A percentile compares a stretch with the other conserved stretches of the same genome.
phyloP scores from a whole-genome alignment of 768 basidiomycete genomes.

The Hysterangium stoloniferum region DNA sequence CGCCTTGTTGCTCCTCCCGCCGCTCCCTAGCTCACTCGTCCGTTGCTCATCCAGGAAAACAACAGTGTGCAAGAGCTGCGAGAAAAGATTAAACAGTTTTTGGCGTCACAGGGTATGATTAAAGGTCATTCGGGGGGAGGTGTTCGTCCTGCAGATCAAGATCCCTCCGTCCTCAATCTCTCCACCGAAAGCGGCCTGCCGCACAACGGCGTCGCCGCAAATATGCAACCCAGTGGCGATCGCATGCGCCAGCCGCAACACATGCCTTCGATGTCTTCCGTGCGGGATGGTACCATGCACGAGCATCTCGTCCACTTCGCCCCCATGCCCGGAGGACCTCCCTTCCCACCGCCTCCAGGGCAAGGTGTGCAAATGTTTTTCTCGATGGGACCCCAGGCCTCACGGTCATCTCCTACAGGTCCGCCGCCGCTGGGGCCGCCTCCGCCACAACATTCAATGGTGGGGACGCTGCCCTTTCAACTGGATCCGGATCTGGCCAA shows the following conservation, averaged over 20 bases:
- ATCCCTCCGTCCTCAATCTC: constrained; percentile 40
- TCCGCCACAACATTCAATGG: constrained; percentile 22
- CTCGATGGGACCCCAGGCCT: constrained; percentile 1
- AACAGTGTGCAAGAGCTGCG: constrained; percentile 60
- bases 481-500: constrained; percentile 15
- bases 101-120: constrained; percentile 82
- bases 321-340: constrained; percentile 6
- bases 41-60: constrained; percentile 42
- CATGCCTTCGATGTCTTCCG: constrained; percentile 9
- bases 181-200: constrained; percentile 1
- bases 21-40: constrained; percentile 10
- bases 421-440: constrained; percentile 24
- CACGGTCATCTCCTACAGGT: constrained; percentile 23
- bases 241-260: background rate
- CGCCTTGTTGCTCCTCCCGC: constrained; percentile 10
- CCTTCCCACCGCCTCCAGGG: constrained; percentile 35
- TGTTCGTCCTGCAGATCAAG: constrained; percentile 48
- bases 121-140: constrained; percentile 77
- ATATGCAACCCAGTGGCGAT: constrained; percentile 11
- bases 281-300: constrained; percentile 3
- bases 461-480: constrained; percentile 5
- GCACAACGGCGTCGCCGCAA: constrained; percentile 34
- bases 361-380: constrained; percentile 32
- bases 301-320: constrained; percentile 9
- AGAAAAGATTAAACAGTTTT: constrained; percentile 71